Conservation (phyloP, 2,329 filamentous ascomycete genomes). For the Aspergillus sclerotialis region DNA sequence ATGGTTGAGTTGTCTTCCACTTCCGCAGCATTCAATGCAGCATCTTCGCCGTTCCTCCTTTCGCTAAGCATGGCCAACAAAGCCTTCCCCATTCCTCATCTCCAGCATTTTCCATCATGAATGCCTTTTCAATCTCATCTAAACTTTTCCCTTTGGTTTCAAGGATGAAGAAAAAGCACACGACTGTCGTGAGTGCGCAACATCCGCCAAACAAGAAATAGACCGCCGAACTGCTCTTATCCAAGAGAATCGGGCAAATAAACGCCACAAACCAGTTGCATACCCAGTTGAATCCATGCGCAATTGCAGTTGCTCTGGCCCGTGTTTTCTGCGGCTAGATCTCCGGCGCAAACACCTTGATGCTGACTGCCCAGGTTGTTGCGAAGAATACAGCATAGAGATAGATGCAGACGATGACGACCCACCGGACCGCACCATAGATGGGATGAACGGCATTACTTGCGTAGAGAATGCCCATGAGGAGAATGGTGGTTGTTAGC, state of each 20-base stretch:
- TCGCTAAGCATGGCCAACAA: too few relatives aligned
- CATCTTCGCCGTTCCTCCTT: too few relatives aligned
- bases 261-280: slow-evolving; percentile 41
- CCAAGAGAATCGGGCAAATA: slow-evolving; percentile 37
- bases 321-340: slow-evolving; percentile 52
- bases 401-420: slow-evolving; percentile 23
- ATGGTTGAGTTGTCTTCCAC: too few relatives aligned
- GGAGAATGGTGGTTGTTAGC: slow-evolving; percentile 35
- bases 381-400: slow-evolving; percentile 23
- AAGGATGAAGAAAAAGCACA: slow-evolving; percentile 42
- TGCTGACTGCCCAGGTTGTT: slow-evolving; percentile 47
- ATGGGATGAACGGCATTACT: slow-evolving; percentile 20
- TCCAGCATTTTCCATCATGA: too few relatives aligned
- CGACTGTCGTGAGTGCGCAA: slow-evolving; percentile 30
- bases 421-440: slow-evolving; percentile 22
- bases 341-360: slow-evolving; percentile 52
- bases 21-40: too few relatives aligned
- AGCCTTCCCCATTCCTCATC: too few relatives aligned
- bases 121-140: slow-evolving; percentile 45
- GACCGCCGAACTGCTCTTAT: slow-evolving; percentile 36
- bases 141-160: slow-evolving; percentile 44
- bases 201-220: slow-evolving; percentile 43
- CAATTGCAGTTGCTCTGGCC: slow-evolving; percentile 48
- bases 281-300: slow-evolving; percentile 47
- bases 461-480: slow-evolving; percentile 28